Conservation (phyloP, 495 filamentous ascomycete genomes). For the Rhypophila decipiens region DNA sequence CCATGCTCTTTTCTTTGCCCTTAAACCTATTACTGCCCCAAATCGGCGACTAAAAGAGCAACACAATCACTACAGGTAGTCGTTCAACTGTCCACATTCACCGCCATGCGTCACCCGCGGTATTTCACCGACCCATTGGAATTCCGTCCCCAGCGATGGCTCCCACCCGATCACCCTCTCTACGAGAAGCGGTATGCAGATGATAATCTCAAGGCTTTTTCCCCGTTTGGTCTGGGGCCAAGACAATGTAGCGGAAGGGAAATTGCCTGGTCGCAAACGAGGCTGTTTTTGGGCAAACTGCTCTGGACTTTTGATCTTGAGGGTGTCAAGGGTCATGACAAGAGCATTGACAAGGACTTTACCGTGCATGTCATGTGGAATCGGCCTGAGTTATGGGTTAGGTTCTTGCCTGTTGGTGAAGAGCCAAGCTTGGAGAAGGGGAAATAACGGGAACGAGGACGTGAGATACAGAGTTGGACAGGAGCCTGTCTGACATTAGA, state of each 20-base stretch:
- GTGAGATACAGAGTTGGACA: too few relatives aligned
- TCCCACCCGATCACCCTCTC: constrained; percentile 10
- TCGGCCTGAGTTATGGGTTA: constrained; percentile 8
- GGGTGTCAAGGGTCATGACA: constrained; percentile 9
- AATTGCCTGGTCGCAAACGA: constrained; percentile 14
- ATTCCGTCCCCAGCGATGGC: constrained; percentile 19
- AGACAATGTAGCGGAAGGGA: constrained; percentile 13
- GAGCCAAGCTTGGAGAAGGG: background rate
- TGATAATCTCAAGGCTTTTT: constrained; percentile 11
- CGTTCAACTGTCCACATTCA: background rate
- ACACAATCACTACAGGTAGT: background rate
- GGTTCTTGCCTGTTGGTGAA: constrained; percentile 5
- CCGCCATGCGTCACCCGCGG: constrained; percentile 1
- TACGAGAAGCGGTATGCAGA: constrained; percentile 10
- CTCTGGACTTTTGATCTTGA: constrained; percentile 25
- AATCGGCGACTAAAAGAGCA: background rate
- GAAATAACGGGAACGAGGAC: background rate
- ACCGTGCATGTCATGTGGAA: constrained; percentile 12
- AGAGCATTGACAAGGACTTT: constrained; percentile 8
- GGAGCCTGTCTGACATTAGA: too few relatives aligned
- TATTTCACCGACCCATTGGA: constrained; percentile 13
- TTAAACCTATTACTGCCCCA: background rate
- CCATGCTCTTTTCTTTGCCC: background rate
- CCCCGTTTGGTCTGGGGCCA: constrained; percentile 18
- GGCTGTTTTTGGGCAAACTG: constrained; percentile 21